Conservation (phyloP, 2,329 filamentous ascomycete genomes). For the Metarhizium humberi region DNA sequence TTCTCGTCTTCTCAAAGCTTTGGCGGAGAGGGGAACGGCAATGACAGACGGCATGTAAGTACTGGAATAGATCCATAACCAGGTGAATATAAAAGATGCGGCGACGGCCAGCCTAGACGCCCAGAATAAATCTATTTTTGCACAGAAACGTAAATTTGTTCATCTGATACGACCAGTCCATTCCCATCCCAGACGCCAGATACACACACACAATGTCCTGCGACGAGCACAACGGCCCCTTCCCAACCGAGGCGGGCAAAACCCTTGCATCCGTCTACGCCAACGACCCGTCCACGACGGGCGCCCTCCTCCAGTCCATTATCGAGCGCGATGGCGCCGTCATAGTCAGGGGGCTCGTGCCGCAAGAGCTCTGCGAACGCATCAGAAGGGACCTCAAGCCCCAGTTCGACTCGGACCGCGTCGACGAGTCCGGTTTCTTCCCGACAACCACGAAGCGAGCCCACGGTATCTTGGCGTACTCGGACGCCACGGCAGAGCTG, state of each 20-base stretch:
- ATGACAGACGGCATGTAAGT: too few species aligned
- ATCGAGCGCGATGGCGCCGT: slow-evolving; percentile 24
- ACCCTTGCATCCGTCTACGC: slow-evolving; percentile 12
- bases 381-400: slow-evolving; percentile 28
- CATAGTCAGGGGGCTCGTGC: slow-evolving; percentile 26
- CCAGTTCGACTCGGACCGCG: slow-evolving; percentile 24
- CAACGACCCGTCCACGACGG: slow-evolving; percentile 11
- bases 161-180: too few species aligned
- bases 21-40: too few species aligned
- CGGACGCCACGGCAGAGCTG: slow-evolving; percentile 27
- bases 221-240: slow-evolving; percentile 6
- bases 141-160: too few species aligned
- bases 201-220: slow-evolving; percentile 4
- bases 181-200: too few species aligned
- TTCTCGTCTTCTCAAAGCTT: too few species aligned
- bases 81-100: too few species aligned
- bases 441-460: slow-evolving; percentile 29
- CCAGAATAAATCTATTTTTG: too few species aligned
- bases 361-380: slow-evolving; percentile 19
- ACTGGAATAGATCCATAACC: too few species aligned
- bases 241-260: slow-evolving; percentile 15
- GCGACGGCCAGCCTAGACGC: too few species aligned
- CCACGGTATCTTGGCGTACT: slow-evolving; percentile 26
- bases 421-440: slow-evolving; percentile 29
- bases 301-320: slow-evolving; percentile 12